Conservation (phyloP, 1,139 yeast species). For the Saccharomyces pastorianus region DNA sequence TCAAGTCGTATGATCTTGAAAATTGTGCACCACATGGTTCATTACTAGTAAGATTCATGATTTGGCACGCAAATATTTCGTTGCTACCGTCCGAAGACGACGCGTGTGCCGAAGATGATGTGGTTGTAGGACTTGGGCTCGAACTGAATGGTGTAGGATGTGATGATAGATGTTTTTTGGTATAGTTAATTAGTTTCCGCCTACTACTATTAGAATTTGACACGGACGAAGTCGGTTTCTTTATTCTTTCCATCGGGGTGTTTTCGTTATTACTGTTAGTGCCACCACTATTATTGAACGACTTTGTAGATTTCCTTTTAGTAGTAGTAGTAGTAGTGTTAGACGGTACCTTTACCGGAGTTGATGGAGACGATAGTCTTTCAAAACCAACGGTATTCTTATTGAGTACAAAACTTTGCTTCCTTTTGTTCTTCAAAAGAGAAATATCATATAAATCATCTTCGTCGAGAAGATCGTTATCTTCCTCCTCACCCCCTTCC, state of each 20-base stretch:
- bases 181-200: neutral
- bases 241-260: constrained; percentile 10
- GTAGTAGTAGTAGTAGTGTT: constrained; percentile 7
- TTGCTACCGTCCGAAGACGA: constrained; percentile 14
- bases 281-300: constrained; percentile 8
- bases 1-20: constrained; percentile 88
- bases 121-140: neutral
- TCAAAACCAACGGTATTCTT: neutral
- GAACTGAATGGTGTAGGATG: neutral
- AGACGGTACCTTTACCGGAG: constrained; percentile 3
- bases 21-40: constrained; percentile 71
- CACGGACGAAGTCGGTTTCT: neutral
- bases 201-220: neutral
- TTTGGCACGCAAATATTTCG: constrained; percentile 48
- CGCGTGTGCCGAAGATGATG: neutral
- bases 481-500: constrained; percentile 11
- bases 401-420: constrained; percentile 18
- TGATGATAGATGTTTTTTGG: neutral
- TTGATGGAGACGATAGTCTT: constrained; percentile 7
- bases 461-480: constrained; percentile 11
- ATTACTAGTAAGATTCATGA: constrained; percentile 54
- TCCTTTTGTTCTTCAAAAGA: constrained; percentile 16
- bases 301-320: constrained; percentile 1
- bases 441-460: constrained; percentile 23
- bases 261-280: constrained; percentile 20